phyloP scores from a whole-genome alignment of 805 yeast species.

The Blastobotrys attinorum region DNA sequence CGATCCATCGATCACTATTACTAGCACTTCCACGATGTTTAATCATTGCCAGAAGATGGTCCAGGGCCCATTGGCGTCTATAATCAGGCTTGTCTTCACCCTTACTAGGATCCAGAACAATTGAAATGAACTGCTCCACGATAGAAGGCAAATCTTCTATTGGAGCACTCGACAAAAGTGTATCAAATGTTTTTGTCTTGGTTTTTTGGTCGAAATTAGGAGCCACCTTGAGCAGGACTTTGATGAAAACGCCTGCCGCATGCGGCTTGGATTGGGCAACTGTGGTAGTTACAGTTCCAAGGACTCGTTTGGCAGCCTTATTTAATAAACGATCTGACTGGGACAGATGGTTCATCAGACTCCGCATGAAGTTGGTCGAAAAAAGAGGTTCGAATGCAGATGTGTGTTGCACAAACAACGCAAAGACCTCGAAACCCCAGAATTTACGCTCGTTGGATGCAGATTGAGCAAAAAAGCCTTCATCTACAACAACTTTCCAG shows the following conservation, averaged over 20 bases:
- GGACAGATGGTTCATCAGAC: conserved; percentile 67
- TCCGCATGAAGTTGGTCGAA: conserved; percentile 51
- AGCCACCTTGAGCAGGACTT: conserved; percentile 32
- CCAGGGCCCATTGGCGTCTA: conserved; percentile 53
- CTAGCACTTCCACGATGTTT: conserved; percentile 39
- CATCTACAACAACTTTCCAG: conserved; percentile 76
- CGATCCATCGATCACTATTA: conserved; percentile 12
- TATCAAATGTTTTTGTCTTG: conserved; percentile 57
- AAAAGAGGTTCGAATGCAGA: conserved; percentile 20
- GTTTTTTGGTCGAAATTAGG: conserved; percentile 65
- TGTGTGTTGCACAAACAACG: conserved; percentile 34
- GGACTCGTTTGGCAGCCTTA: conserved; percentile 51
- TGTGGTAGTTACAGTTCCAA: conserved; percentile 35
- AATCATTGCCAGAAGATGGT: conserved; percentile 44
- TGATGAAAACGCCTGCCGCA: conserved; percentile 26
- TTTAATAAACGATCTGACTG: conserved; percentile 58
- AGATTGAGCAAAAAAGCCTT: conserved; percentile 63
- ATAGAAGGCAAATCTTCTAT: conserved; percentile 7
- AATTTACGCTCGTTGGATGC: conserved; percentile 81
- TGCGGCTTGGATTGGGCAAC: conserved; percentile 33
- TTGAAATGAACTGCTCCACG: conserved; percentile 13
- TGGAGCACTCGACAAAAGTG: conserved; percentile 27
- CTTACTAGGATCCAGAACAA: conserved; percentile 14
- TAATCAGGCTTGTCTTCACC: conserved; percentile 20
- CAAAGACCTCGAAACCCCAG: conserved; percentile 75